Base-by-base conservation (phyloP, 2,329 filamentous ascomycete genomes). In the Alternaria atra region DNA sequence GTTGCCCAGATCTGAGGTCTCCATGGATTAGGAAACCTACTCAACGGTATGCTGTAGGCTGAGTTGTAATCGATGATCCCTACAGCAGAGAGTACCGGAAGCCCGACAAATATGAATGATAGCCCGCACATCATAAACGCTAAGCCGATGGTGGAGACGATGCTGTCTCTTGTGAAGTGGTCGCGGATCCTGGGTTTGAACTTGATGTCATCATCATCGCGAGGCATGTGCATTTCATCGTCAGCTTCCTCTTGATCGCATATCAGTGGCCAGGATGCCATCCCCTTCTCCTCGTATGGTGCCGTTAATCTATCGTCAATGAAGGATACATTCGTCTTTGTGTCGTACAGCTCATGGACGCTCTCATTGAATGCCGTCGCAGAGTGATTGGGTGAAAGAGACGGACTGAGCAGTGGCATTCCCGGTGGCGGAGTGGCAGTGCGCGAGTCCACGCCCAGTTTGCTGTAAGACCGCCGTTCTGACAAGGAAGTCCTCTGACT, bases 211-310 rank as follows among this genome's bases (percentile, higher is more conserved):
- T 84, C 81, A 63, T 85, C 82, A 50, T 81, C 81, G 47, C 77
- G 75, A 9, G 85, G 84, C 77, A 84, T 83, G 60, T 87, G 85
- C 73, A 85, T 80, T 27, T 83, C 81, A 62, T 87, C 85, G 62
- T 87, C 85, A 27, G 80, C 79, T 67, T 87, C 85, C 48, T 81
- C 78, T 60, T 85, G 80, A 60, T 86, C 80, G 13, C 78, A 75
- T 63, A 84, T 84, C 20, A 86, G 67, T 5, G 84, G 80, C 68
- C 82, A 83, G 1, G 66, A 69, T 60, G 76, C 76, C 23, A 79
- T 77, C 25, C 77, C 80, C 35, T 78, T 75, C 56, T 82, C 82
- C 23, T 80, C 70, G 65, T 73, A 77, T 1, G 83, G 82, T 8
- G 80, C 81, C 17, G 74, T 77, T 12, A 85, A 70, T 32, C 82